Evolutionary conservation across 2,329 filamentous ascomycete species (phyloP), one percentile per base, ranked within the genome.

Genomic region (Hymenoscyphus scutula): DNA sequence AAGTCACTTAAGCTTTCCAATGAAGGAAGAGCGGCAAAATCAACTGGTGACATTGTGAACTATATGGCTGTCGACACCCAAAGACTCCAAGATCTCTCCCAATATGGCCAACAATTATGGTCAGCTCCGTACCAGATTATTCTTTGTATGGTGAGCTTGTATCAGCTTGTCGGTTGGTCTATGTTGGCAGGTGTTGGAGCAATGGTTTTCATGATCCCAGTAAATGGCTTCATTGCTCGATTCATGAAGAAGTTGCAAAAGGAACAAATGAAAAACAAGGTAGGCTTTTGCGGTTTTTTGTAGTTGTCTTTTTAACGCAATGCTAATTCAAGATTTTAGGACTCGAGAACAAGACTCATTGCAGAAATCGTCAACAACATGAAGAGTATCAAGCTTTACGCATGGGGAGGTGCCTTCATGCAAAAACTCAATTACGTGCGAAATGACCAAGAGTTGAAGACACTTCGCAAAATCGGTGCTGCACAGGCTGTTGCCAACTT

Each of bases 51-150:
- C 72, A 98, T 99, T 72, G 95, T 99, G 75, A 99, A 99, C 74
- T 95, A 97, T 77, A 99, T 99, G 94, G 95, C 96, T 54, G 94
- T 99, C 10, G 95, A 99, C 74, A 94, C 94, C 15, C 95, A 99
- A 77, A 89, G 96, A 68, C 83, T 99, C 19, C 91, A 97, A 72
- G 95, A 99, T 77, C 80, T 99, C 62, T 92, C 94, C 1, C 96
- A 99, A 73, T 99, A 95, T 74, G 92, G 91, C 19, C 93, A 96
- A 74, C 94, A 98, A 75, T 80, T 96, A 11, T 97, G 95, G 92
- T 97, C 93, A 53, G 94, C 96, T 2, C 95, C 95, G 2, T 96
- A 98, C 77, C 96, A 99, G 76, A 99, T 99, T 72, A 82, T 87
- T 34, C 85, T 99, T 45, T 99, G 96, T 79, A 97, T 99, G 92